phyloP scores from a whole-genome alignment of 2,329 filamentous ascomycete genomes.

The Colletotrichum costaricense region DNA sequence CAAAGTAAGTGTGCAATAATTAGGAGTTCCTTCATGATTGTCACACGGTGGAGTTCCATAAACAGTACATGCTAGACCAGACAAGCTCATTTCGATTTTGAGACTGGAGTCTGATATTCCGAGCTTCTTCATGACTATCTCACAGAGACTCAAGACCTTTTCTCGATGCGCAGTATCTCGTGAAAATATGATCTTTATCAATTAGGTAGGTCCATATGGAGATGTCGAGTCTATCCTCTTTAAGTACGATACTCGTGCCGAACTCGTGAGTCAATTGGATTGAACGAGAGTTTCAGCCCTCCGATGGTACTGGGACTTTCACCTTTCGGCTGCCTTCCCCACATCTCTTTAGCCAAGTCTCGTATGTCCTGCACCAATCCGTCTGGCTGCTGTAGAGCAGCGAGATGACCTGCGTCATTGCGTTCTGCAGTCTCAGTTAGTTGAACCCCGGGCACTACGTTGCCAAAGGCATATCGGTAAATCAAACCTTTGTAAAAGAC shows the following conservation, averaged over 20 bases:
- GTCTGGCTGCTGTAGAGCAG: conserved; percentile 34
- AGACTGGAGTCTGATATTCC: background rate
- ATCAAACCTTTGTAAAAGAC: conserved; percentile 36
- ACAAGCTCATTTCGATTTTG: background rate
- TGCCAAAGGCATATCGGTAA: background rate
- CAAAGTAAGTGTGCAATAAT: too few species aligned
- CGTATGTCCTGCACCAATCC: conserved; percentile 21
- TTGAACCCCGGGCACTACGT: too few species aligned
- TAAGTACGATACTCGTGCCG: conserved; percentile 4
- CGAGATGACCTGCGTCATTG: conserved; percentile 37
- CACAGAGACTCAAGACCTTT: background rate
- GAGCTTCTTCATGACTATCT: background rate
- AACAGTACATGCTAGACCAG: background rate
- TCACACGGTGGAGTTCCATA: background rate
- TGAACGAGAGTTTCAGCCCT: background rate
- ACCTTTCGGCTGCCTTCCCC: background rate
- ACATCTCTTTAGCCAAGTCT: conserved; percentile 5
- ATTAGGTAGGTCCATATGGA: background rate
- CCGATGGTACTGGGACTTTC: background rate
- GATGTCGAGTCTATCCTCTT: background rate
- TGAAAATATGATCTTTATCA: background rate
- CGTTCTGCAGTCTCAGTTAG: conserved; percentile 24
- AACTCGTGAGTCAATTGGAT: background rate
- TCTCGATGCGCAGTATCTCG: background rate
- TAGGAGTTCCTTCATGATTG: too few species aligned